These are phyloP conservation scores for Onygena corvina DNA, from an alignment of 2,329 filamentous ascomycete species.

Conservation along the genomic window DNA sequence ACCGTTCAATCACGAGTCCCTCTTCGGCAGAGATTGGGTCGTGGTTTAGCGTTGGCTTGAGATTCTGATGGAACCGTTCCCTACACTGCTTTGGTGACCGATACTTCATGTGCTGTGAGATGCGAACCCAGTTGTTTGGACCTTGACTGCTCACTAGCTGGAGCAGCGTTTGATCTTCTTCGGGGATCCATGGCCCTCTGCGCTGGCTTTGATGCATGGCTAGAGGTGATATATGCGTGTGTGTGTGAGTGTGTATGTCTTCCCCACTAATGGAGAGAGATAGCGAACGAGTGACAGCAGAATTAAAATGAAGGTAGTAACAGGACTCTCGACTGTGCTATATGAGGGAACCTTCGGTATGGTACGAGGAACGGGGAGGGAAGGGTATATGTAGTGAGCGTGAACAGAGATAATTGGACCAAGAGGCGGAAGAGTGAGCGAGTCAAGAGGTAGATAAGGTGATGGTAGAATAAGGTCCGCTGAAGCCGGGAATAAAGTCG, in stretches of 20 bases:
- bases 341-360: background rate
- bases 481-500: conserved; percentile 9
- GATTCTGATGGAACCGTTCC: conserved; percentile 86
- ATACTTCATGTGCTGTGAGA: conserved; percentile 61
- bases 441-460: conserved; percentile 5
- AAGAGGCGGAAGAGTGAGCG: conserved; percentile 5
- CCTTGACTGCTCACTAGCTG: conserved; percentile 60
- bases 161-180: conserved; percentile 60
- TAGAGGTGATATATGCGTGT: background rate
- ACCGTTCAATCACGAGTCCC: conserved; percentile 58
- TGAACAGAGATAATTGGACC: conserved; percentile 1
- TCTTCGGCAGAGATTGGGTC: conserved; percentile 61
- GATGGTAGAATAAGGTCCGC: conserved; percentile 4
- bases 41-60: conserved; percentile 65
- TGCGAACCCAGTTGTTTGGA: conserved; percentile 79
- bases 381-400: conserved; percentile 6
- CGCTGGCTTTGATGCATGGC: conserved; percentile 44
- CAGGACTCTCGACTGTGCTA: conserved; percentile 2
- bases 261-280: background rate
- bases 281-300: conserved; percentile 1
- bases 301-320: background rate
- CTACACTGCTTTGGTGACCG: conserved; percentile 89
- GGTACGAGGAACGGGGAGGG: background rate
- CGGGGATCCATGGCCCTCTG: conserved; percentile 71
- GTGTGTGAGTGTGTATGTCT: background rate